Evolutionary conservation across 805 yeast genomes (phyloP), one percentile per base, ranked within the genome.

Genomic region (Ogataea minuta): DNA sequence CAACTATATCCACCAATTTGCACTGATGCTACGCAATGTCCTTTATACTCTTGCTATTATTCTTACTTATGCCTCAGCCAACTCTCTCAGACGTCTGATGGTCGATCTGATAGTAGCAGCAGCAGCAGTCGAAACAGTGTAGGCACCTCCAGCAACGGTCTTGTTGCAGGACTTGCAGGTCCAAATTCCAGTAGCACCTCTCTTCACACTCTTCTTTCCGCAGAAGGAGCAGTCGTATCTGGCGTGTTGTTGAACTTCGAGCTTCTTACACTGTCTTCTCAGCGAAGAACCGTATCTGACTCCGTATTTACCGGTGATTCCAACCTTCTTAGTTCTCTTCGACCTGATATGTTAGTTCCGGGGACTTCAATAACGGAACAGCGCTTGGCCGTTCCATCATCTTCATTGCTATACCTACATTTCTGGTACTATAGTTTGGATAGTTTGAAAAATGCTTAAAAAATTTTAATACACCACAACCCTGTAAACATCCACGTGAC

Each of bases 281-380:
- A 93, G 81, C 57, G 99, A 95, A 66, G 99, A 91, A 90, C 99
- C 96, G 81, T 93, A 93, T 83, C 99, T 90, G 79, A 93, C 97
- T 88, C 99, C 99, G 84, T 88, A 93, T 81, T 95, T 95, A 84
- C 99, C 99, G 74, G 99, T 93, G 82, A 93, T 93, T 76, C 99
- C 99, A 73, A 93, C 99, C 88, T 93, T 93, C 95, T 93, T 93
- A 64, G 99, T 93, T 86, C 99, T 91, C 79, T 95, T 93, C 76
- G 99, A 86, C 99, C 96, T 88, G 27, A 23, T 32, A 34, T 42
- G 55, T 49, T 45, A 47, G 54, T 48, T 30, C 17, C 26, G 19
- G 14, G 10, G 6, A 32, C 25, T 5, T 16, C 14, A 16, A 9
- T 25, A 6, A 14, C 8, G 28, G 28, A 23, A 23, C 13, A 9